Percentiles rank a stretch among this genome's conserved stretches.
phyloP scores from a whole-genome alignment of 768 basidiomycete species.

The Tylopilus felleus region DNA sequence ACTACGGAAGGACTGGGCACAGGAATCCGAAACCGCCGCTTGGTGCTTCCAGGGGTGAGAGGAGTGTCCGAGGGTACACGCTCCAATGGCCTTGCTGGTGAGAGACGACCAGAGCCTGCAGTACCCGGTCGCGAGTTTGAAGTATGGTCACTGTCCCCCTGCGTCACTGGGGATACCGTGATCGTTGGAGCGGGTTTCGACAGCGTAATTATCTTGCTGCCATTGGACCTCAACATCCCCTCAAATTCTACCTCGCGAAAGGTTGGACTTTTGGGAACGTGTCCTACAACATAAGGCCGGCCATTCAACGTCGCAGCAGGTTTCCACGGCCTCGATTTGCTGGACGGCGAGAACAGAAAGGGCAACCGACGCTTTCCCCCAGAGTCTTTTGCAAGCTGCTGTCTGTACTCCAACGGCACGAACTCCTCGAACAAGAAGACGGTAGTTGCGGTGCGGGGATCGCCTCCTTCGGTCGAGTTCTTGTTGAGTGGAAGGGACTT shows the following conservation, averaged over 20 bases:
- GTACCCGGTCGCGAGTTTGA: constrained; percentile 22
- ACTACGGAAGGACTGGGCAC: constrained; percentile 52
- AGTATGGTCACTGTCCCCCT: constrained; percentile 33
- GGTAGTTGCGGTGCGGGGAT: constrained; percentile 70
- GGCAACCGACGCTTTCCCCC: constrained; percentile 61
- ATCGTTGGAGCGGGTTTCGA: constrained; percentile 27
- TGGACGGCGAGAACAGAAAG: constrained; percentile 57
- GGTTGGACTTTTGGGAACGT: constrained; percentile 51
- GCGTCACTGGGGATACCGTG: constrained; percentile 22
- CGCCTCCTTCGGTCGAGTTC: constrained; percentile 28
- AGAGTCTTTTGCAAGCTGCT: constrained; percentile 60
- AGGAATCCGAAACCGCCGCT: constrained; percentile 61
- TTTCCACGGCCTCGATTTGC: constrained; percentile 61
- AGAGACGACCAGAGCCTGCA: constrained; percentile 13
- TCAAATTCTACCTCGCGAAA: constrained; percentile 78
- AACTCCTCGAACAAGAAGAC: constrained; percentile 92
- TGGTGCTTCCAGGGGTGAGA: constrained; percentile 24
- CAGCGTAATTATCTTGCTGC: constrained; percentile 39
- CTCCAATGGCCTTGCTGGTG: constrained; percentile 23
- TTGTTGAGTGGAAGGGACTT: constrained; percentile 60
- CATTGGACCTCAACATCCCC: constrained; percentile 58
- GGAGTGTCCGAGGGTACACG: constrained; percentile 28
- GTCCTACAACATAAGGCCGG: constrained; percentile 63
- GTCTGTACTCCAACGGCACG: constrained; percentile 83
- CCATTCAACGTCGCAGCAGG: constrained; percentile 80